These are phyloP conservation scores for Ceratonia siliqua DNA, from an alignment of 306 rosid genomes.

Conservation along the genomic window DNA sequence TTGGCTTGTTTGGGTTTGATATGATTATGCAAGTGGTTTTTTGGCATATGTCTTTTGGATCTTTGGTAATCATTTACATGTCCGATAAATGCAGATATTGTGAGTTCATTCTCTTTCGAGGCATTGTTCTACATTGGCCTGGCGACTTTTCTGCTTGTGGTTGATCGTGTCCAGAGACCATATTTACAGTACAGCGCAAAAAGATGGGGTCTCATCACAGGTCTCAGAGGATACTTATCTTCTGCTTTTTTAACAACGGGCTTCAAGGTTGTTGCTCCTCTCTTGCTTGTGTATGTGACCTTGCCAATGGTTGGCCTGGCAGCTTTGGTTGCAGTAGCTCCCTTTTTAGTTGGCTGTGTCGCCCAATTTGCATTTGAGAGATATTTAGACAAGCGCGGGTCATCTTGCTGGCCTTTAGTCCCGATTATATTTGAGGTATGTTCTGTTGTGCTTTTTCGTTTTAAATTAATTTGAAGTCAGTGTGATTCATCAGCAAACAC, in stretches of 20 bases:
- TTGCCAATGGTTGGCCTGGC: constrained; percentile 71
- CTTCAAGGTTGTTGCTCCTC: constrained; percentile 69
- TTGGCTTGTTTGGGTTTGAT: not conserved
- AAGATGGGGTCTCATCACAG: constrained; percentile 95
- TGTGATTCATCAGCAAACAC: constrained; percentile 41
- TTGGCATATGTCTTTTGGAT: not conserved
- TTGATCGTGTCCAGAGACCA: constrained; percentile 82
- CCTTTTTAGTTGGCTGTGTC: constrained; percentile 63
- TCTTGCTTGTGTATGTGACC: constrained; percentile 50
- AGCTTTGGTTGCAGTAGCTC: constrained; percentile 57
- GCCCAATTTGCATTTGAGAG: constrained; percentile 71
- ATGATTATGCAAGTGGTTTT: not conserved
- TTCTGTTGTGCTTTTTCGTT: not conserved
- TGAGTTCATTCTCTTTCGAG: constrained; percentile 58
- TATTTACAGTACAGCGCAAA: constrained; percentile 83
- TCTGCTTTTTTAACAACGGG: constrained; percentile 65
- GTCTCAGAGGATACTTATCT: constrained; percentile 79
- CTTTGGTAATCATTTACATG: constrained; percentile 24
- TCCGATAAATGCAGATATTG: constrained; percentile 58
- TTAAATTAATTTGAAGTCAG: constrained; percentile 22
- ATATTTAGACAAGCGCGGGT: constrained; percentile 43
- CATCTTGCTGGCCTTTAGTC: constrained; percentile 85
- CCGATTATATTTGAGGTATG: constrained; percentile 85
- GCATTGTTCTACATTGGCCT: constrained; percentile 71
- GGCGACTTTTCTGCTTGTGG: constrained; percentile 62